A percentile compares a stretch with the other conserved stretches of the same genome.
Conservation (phyloP, 2,329 filamentous ascomycete species). For the Sclerotiophoma versabilis region DNA sequence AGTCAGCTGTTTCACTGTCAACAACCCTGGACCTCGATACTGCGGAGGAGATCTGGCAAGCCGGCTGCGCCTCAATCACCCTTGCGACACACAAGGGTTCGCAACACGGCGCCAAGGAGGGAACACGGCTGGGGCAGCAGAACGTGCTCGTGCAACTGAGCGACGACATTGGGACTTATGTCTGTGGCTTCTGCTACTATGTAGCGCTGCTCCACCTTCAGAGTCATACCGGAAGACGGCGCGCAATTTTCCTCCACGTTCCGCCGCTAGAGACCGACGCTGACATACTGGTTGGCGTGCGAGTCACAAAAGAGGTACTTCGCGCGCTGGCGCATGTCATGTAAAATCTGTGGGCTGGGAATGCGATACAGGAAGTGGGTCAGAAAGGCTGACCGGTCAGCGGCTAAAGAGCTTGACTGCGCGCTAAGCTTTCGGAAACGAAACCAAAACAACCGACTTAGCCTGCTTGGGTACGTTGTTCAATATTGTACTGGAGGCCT, state of each 20-base stretch:
- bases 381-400: constrained; percentile 14
- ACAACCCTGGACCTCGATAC: constrained; percentile 32
- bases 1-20: constrained; percentile 31
- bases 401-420: constrained; percentile 8
- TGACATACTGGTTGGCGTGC: constrained; percentile 41
- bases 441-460: constrained; percentile 1
- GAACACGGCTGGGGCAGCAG: constrained; percentile 13
- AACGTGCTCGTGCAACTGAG: constrained; percentile 45
- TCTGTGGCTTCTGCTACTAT: constrained; percentile 57
- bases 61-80: constrained; percentile 17
- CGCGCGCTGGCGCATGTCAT: constrained; percentile 11
- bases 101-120: constrained; percentile 10
- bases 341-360: constrained; percentile 8
- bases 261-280: constrained; percentile 46
- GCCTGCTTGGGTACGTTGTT: constrained; percentile 1
- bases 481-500: constrained; percentile 20
- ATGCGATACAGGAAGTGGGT: constrained; percentile 6
- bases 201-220: constrained; percentile 43
- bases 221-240: constrained; percentile 23
- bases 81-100: constrained; percentile 1
- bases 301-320: constrained; percentile 33
- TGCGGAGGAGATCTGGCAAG: constrained; percentile 22
- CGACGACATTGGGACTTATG: constrained; percentile 52
- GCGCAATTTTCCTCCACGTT: constrained; percentile 54
- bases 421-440: constrained; percentile 11